These are phyloP conservation scores for Sporothrix sp. DNA, from an alignment of 2,329 filamentous ascomycete genomes.

Conservation along the genomic window DNA sequence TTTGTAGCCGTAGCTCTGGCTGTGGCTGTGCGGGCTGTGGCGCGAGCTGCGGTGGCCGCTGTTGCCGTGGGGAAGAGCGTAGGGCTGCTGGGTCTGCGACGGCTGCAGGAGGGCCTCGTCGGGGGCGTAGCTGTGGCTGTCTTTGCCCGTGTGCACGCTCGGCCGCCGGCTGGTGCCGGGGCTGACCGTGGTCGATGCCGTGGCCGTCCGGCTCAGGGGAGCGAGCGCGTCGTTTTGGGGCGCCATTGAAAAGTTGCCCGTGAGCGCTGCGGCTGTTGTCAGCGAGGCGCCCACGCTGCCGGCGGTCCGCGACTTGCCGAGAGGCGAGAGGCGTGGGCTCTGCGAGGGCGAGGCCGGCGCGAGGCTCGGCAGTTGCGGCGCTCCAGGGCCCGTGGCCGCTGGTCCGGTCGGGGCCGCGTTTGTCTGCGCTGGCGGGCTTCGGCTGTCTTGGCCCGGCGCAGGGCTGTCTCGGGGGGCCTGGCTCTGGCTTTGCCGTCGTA, in stretches of 20 bases:
- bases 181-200: neutral
- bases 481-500: slow-evolving; percentile 27
- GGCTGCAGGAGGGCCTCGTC: too few species aligned
- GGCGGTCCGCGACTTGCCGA: neutral
- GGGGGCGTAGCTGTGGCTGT: too few species aligned
- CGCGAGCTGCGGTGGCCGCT: too few species aligned
- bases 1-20: too few species aligned
- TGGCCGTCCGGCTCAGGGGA: neutral
- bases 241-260: slow-evolving; percentile 6
- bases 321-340: slow-evolving; percentile 1
- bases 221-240: neutral
- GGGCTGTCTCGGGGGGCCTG: too few species aligned
- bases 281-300: neutral
- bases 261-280: slow-evolving; percentile 21
- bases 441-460: neutral
- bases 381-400: too few species aligned
- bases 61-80: too few species aligned
- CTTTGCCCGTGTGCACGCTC: slow-evolving; percentile 4
- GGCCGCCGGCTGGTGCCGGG: slow-evolving; percentile 13
- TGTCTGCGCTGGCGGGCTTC: neutral
- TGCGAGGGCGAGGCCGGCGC: neutral
- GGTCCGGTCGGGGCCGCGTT: neutral
- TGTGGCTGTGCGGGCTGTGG: neutral
- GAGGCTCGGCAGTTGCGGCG: too few species aligned
- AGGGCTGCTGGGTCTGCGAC: too few species aligned